Evolutionary conservation across 2,329 filamentous ascomycete species (phyloP), one percentile per base, ranked within the genome.

Genomic region (Xylariaceae sp.): DNA sequence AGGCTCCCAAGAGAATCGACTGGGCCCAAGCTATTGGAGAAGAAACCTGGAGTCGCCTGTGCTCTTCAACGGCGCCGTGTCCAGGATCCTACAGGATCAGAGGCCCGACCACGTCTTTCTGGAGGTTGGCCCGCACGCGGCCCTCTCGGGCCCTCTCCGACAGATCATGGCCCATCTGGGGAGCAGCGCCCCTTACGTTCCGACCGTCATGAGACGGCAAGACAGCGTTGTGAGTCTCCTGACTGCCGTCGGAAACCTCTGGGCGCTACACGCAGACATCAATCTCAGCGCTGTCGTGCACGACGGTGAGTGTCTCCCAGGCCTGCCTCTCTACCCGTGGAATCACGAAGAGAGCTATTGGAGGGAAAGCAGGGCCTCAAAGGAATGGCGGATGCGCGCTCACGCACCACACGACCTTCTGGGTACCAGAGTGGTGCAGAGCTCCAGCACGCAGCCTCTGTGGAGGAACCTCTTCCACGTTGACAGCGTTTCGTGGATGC

Each of bases 141-240:
- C 58, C 11, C 47, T 63, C 6, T 57, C 58, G 32, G 54, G 49
- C 10, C 35, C 35, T 23, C 30, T 32, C 5, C 21, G 22, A 16
- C 35, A 37, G 26, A 37, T 24, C 12, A 18, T 33, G n/a, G 15
- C 6, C 6, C 7, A 26, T 11, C 12, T 12, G 15, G 5, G 5
- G 7, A 5, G 5, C 5, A n/a, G 12, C 5, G 5, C n/a, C 6
- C 24, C 24, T 5, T 26, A 26, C n/a, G 24, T 13, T 12, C 15
- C 24, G 6, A 13, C 5, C 5, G 5, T 13, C 6, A 12, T 5
- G 6, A 11, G 24, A n/a, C 12, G 7, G 5, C 24, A 26, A 14
- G 12, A 26, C n/a, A 13, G 7, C n/a, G 15, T 13, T 14, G 5
- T 11, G 12, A 5, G 5, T 14, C 15, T 26, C 12, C 24, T 26